Percentiles rank a stretch among this genome's conserved stretches.
phyloP scores from a whole-genome alignment of 768 basidiomycete genomes.

The Agrocybe praecox region DNA sequence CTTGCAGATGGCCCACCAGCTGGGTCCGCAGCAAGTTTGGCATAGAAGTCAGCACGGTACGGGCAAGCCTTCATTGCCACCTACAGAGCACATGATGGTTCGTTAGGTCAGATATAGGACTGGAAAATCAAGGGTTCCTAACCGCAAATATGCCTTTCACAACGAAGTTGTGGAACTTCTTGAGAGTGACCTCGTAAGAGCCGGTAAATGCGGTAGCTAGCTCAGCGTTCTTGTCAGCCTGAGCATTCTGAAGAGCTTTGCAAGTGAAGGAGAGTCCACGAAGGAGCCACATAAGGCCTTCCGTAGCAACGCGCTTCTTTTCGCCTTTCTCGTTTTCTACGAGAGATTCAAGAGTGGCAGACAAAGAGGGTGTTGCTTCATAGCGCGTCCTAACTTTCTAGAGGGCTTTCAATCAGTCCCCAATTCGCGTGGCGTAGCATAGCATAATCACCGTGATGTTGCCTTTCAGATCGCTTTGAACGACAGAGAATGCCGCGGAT shows the following conservation, averaged over 20 bases:
- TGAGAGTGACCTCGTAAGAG: slow-evolving; percentile 82
- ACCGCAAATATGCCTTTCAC: slow-evolving; percentile 63
- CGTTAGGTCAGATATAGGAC: neutral
- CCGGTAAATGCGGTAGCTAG: slow-evolving; percentile 75
- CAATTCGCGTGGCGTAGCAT: no score
- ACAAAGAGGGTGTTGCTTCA: slow-evolving; percentile 62
- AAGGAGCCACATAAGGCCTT: slow-evolving; percentile 93
- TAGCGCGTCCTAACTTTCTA: slow-evolving; percentile 93
- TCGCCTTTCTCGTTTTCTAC: slow-evolving; percentile 83
- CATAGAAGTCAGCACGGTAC: slow-evolving; percentile 67
- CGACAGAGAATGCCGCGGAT: slow-evolving; percentile 79
- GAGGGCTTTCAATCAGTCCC: neutral
- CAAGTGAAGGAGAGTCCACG: slow-evolving; percentile 92
- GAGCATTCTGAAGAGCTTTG: slow-evolving; percentile 71
- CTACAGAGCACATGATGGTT: slow-evolving; percentile 28
- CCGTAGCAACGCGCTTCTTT: slow-evolving; percentile 87
- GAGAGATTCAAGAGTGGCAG: slow-evolving; percentile 81
- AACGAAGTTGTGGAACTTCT: slow-evolving; percentile 81
- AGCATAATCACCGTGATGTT: slow-evolving; percentile 74
- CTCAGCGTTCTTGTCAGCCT: slow-evolving; percentile 64
- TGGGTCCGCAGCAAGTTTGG: slow-evolving; percentile 63
- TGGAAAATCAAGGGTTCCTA: slow-evolving; percentile 27
- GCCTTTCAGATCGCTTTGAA: slow-evolving; percentile 85
- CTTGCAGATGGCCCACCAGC: slow-evolving; percentile 47
- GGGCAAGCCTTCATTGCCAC: slow-evolving; percentile 70